A percentile compares a stretch with the other conserved stretches of the same genome.
These are phyloP conservation scores for Rhodomyrtus psidioides DNA, from an alignment of 441 rosid genomes.

Conservation along the genomic window DNA sequence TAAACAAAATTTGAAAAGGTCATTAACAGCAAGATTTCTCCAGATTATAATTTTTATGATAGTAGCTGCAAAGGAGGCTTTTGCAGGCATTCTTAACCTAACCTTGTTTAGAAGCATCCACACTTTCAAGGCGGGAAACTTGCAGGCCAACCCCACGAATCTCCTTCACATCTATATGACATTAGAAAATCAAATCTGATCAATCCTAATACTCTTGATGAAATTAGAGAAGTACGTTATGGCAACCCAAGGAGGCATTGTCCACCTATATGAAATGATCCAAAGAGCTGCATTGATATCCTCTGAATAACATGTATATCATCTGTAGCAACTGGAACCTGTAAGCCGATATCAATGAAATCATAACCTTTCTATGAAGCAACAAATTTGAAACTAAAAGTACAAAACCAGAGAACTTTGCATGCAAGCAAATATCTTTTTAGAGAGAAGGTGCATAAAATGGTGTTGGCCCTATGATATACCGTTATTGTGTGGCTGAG, in stretches of 20 bases:
- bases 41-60: background rate
- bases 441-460: background rate
- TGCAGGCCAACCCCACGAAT: slow-evolving; percentile 97
- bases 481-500: slow-evolving; percentile 82
- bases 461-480: slow-evolving; percentile 12
- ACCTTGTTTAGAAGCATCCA: slow-evolving; percentile 61
- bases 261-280: slow-evolving; percentile 56
- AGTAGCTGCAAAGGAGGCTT: background rate
- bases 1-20: background rate
- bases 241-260: background rate
- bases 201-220: background rate
- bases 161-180: slow-evolving; percentile 58
- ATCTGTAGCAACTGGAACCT: slow-evolving; percentile 87
- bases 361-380: background rate
- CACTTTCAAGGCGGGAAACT: slow-evolving; percentile 84
- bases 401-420: background rate
- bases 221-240: background rate
- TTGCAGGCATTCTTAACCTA: background rate
- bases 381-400: background rate
- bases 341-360: background rate
- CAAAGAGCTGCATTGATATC: slow-evolving; percentile 72
- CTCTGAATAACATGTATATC: slow-evolving; percentile 73
- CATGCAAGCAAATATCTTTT: background rate
- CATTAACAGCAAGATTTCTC: background rate
- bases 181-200: slow-evolving; percentile 2